Evolutionary conservation across 2,329 filamentous ascomycete species (phyloP).

Genomic region (Biscogniauxia marginata): DNA sequence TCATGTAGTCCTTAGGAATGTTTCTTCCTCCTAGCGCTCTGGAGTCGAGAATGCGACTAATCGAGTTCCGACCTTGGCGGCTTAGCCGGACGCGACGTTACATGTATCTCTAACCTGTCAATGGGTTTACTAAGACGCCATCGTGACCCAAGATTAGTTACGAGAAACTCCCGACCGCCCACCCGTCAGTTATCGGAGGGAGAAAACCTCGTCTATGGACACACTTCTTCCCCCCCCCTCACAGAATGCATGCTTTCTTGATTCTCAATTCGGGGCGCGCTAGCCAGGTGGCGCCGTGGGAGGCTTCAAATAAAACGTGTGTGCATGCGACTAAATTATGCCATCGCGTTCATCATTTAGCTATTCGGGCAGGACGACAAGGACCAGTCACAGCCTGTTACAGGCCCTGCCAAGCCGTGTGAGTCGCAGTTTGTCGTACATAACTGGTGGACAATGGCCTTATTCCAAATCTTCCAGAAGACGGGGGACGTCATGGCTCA

Average conservation of each 20-base stretch:
- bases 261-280: slow-evolving; percentile 8
- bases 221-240: too few relatives aligned
- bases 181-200: neutral
- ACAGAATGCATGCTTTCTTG: slow-evolving; percentile 2
- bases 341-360: slow-evolving; percentile 6
- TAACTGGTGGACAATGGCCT: neutral
- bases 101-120: slow-evolving; percentile 7
- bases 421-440: neutral
- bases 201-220: neutral
- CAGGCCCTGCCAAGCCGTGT: neutral
- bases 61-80: neutral
- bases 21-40: neutral
- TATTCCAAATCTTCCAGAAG: neutral
- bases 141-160: neutral
- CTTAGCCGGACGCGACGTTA: slow-evolving; percentile 17
- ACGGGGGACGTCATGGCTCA: too few relatives aligned
- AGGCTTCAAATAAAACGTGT: slow-evolving; percentile 8
- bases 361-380: neutral
- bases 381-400: neutral
- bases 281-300: slow-evolving; percentile 15
- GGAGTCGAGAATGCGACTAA: neutral
- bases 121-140: slow-evolving; percentile 1
- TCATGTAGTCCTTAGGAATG: neutral
- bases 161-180: neutral
- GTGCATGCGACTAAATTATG: slow-evolving; percentile 8